Base-by-base conservation (phyloP, 192 early-diverging fungal species). In the Rhizophlyctis rosea region DNA sequence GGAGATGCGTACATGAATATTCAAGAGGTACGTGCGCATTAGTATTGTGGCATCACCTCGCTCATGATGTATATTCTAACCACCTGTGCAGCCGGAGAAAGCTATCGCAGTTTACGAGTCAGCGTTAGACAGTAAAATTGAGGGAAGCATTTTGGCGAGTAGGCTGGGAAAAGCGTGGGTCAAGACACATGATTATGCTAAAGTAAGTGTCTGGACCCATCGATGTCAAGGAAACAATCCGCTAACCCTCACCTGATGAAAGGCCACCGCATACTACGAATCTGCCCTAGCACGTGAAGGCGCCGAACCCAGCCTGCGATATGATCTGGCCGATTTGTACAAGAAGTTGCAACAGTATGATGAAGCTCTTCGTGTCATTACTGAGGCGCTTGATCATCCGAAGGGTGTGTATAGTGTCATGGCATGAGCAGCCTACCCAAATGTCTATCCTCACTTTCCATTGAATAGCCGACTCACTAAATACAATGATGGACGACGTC, bases 1-100 rank as follows among this genome's bases (percentile, higher is more conserved):
- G 81, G 79, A 14, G 81, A 81, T 50, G 79, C 81, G 16, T 83
- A 72, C 44, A 76, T 81, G 72, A 81, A 79, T 61, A 72, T 83
- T 44, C 72, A 81, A 44, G 78, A 83, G 58, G 65, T 70, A 44
- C 9, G 47, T 30, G 33, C 5, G 0, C 24, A 1, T 14, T n/a
- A n/a, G 30, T 57, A 0, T 24, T 32, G 16, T 49, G 16, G 3
- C 1, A 51, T 70, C 33, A 7, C 18, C 18, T 18, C 39, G 18
- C 39, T 18, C 9, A 13, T 7, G 39, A n/a, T n/a, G 23, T 0
- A 0, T 25, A 24, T 25, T 30, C 28, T 2, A 65, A 68, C 21
- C 52, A 4, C 32, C 70, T 23, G 3, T 18, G 11, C 55, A 66
- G 71, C 81, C 81, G 18, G 69, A 83, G 44, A 67, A 80, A 52